A percentile compares a stretch with the other conserved stretches of the same genome.
Evolutionary conservation across 768 basidiomycete species (phyloP).

Genomic region (Lyophyllum decastes): DNA sequence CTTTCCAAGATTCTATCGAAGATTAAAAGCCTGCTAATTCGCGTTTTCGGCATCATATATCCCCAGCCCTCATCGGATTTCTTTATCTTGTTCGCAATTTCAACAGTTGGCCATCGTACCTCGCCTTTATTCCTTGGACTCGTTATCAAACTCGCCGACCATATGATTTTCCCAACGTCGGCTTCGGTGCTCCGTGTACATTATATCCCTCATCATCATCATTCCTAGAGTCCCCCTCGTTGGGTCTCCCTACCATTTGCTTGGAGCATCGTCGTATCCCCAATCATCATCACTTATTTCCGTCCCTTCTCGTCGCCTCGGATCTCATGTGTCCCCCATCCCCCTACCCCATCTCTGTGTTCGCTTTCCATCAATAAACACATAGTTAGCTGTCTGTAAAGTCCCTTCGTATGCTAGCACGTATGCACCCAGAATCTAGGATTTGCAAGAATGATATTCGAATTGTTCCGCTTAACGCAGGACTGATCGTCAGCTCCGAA

Average conservation of each 20-base stretch:
- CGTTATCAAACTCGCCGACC: slow-evolving; percentile 18
- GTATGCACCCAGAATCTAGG: not conserved
- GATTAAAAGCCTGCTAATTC: slow-evolving; percentile 22
- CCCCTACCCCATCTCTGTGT: not conserved
- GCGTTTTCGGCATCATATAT: slow-evolving; percentile 8
- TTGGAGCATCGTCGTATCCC: slow-evolving; percentile 59
- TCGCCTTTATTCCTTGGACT: slow-evolving; percentile 14
- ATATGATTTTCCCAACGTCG: slow-evolving; percentile 25
- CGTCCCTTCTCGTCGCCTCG: not conserved
- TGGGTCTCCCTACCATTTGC: slow-evolving; percentile 40
- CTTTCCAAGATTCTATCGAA: slow-evolving; percentile 29
- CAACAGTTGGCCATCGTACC: not conserved
- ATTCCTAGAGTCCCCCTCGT: slow-evolving; percentile 9
- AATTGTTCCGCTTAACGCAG: too few relatives aligned
- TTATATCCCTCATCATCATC: slow-evolving; percentile 27
- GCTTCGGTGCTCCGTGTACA: slow-evolving; percentile 30
- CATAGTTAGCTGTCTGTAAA: not conserved
- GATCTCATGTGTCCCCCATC: not conserved
- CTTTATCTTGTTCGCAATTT: not conserved
- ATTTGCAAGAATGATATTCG: not conserved
- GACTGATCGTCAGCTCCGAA: too few relatives aligned
- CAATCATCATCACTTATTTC: not conserved
- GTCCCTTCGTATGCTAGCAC: not conserved
- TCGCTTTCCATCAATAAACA: not conserved
- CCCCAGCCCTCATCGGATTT: not conserved